A percentile compares a stretch with the other conserved stretches of the same genome.
Evolutionary conservation across 2,329 filamentous ascomycete species (phyloP).

Genomic region (Diaporthe ampelina): DNA sequence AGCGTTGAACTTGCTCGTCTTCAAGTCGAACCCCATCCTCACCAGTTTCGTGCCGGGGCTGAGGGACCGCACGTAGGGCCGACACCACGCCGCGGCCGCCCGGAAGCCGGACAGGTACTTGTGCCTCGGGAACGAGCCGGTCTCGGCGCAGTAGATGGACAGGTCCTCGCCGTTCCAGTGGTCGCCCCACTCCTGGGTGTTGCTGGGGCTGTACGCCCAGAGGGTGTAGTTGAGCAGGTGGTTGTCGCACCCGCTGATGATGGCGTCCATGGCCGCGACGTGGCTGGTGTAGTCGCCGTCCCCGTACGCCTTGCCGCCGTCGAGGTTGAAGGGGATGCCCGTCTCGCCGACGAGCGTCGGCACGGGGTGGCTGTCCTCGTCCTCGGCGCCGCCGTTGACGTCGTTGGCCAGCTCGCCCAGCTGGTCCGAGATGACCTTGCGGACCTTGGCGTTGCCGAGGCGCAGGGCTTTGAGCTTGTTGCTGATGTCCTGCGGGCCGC

Average conservation of each 20-base stretch:
- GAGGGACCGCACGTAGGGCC: conserved; percentile 42
- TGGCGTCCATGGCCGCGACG: conserved; percentile 45
- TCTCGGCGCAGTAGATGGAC: conserved; percentile 45
- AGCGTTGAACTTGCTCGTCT: not conserved
- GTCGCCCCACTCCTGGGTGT: conserved; percentile 47
- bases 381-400: conserved; percentile 23
- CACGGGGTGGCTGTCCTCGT: conserved; percentile 3
- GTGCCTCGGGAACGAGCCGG: conserved; percentile 44
- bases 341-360: conserved; percentile 45
- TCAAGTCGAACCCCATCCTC: conserved; percentile 27
- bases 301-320: conserved; percentile 43
- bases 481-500: conserved; percentile 43
- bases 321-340: conserved; percentile 46
- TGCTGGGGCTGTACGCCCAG: conserved; percentile 44
- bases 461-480: conserved; percentile 44
- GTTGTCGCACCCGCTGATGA: conserved; percentile 44
- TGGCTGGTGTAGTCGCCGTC: conserved; percentile 45
- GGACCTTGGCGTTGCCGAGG: conserved; percentile 42
- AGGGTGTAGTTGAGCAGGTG: conserved; percentile 44
- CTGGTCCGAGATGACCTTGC: conserved; percentile 44
- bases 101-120: conserved; percentile 39
- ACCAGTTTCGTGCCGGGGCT: conserved; percentile 8
- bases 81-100: conserved; percentile 44
- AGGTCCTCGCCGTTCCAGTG: conserved; percentile 47
- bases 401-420: conserved; percentile 43